phyloP scores from a whole-genome alignment of 495 filamentous ascomycete genomes.

The Massariosphaeria phaeospora region DNA sequence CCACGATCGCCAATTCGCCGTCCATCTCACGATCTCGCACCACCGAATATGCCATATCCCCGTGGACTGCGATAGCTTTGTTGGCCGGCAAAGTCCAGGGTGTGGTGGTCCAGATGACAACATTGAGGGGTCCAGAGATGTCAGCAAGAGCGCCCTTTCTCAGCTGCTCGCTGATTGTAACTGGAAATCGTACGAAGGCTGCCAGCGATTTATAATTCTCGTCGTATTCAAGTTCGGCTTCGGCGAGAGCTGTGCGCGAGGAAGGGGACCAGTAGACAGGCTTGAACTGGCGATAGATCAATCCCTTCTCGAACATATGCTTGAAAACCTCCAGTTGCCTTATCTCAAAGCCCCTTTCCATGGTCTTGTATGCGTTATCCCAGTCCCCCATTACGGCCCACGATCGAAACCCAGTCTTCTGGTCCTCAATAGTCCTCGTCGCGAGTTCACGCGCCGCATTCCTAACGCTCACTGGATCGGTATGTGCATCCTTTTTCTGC shows the following conservation, averaged over 20 bases:
- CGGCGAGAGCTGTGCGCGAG: constrained; percentile 82
- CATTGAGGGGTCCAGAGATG: constrained; percentile 49
- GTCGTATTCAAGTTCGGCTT: constrained; percentile 93
- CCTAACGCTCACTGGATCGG: constrained; percentile 53
- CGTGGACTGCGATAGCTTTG: constrained; percentile 72
- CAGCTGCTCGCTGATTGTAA: constrained; percentile 52
- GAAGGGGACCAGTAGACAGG: constrained; percentile 97
- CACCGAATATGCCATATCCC: constrained; percentile 67
- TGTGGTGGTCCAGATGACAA: constrained; percentile 94
- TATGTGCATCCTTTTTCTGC: constrained; percentile 37
- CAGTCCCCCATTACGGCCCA: constrained; percentile 95
- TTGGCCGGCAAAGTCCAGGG: constrained; percentile 98
- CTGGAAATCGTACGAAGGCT: constrained; percentile 75
- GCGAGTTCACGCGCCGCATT: constrained; percentile 71
- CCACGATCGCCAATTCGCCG: constrained; percentile 12
- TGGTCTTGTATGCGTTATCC: constrained; percentile 85
- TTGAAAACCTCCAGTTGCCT: constrained; percentile 79
- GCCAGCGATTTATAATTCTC: constrained; percentile 75
- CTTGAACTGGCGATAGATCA: constrained; percentile 84
- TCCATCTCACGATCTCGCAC: constrained; percentile 47
- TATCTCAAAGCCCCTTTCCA: constrained; percentile 84
- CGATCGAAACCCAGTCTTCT: constrained; percentile 74
- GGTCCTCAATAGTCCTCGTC: constrained; percentile 63
- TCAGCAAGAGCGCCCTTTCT: constrained; percentile 39
- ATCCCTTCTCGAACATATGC: constrained; percentile 70